Evolutionary conservation across 2,329 filamentous ascomycete species (phyloP).

Genomic region (Apiospora aurea): DNA sequence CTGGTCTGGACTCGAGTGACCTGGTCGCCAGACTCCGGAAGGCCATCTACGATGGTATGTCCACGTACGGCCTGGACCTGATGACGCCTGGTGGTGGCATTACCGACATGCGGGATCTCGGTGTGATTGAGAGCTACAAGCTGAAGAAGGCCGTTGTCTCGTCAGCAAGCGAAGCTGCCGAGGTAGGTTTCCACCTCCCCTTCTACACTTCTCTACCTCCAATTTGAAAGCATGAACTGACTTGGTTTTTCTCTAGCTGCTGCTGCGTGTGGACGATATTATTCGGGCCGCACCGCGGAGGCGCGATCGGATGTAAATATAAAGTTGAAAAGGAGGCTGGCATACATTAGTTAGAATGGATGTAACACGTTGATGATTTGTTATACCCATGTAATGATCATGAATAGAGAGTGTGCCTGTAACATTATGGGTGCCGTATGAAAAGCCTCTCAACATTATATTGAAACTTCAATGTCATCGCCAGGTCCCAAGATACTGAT

Average conservation of each 20-base stretch:
- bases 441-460: neutral
- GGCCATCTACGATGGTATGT: conserved; percentile 93
- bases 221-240: conserved; percentile 34
- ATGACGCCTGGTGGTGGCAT: conserved; percentile 90
- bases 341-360: conserved; percentile 24
- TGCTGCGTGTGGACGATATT: conserved; percentile 96
- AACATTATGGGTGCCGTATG: neutral
- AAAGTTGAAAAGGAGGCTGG: conserved; percentile 12
- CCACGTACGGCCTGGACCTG: conserved; percentile 88
- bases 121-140: conserved; percentile 98
- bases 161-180: conserved; percentile 93
- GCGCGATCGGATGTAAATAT: conserved; percentile 74
- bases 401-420: conserved; percentile 21
- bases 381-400: conserved; percentile 29
- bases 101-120: conserved; percentile 92
- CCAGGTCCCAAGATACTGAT: neutral
- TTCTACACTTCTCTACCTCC: no score
- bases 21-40: conserved; percentile 90
- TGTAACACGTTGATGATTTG: conserved; percentile 29
- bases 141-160: conserved; percentile 97
- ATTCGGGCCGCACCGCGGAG: conserved; percentile 90
- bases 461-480: neutral
- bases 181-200: conserved; percentile 67
- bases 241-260: conserved; percentile 61
- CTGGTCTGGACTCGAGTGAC: conserved; percentile 93